Evolutionary conservation across 1,139 yeast genomes (phyloP), one percentile per base, ranked within the genome.

Genomic region (Geotrichum armillariae): DNA sequence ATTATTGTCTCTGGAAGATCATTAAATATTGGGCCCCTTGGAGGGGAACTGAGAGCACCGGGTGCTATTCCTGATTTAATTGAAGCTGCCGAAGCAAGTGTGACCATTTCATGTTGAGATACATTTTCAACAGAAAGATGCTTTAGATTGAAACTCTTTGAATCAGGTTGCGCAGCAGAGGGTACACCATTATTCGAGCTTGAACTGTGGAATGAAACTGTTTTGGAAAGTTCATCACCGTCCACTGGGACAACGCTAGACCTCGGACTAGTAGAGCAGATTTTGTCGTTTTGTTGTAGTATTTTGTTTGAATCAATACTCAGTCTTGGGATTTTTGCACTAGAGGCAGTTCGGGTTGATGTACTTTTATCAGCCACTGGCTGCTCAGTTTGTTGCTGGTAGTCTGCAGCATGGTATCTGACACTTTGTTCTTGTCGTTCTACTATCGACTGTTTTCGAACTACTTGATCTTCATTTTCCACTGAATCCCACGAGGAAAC

Each of bases 81-180:
- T 20, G 29, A 35, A 14, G 22, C n/a, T 11, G 29, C 29, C 7
- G 29, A 25, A 25, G 29, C 29, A 25, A 25, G 29, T 7, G 29
- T 25, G 11, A 25, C 29, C 7, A 25, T 25, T 25, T 25, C 29
- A 25, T 37, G 8, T n/a, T 37, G 20, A 33, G 51, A 46, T 25
- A 44, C 56, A 14, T 43, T 46, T 43, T 53, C 55, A 18, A 47
- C 41, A 36, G 50, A 46, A 35, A 56, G 58, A 34, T 41, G 47
- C 43, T 52, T 35, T 55, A 55, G 57, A 56, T 37, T 57, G 58
- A 46, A 56, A 57, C 44, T 60, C 64, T 25, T 11, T 7, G 29
- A 25, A 7, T 25, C 9, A 7, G 29, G 29, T 11, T 7, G 29
- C 7, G 7, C 7, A 7, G 11, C 7, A 25, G 7, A 7, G 29